Evolutionary conservation across 345 rosid genomes (phyloP), one percentile per base, ranked within the genome.

Genomic region (Excoecaria cochinchinensis): DNA sequence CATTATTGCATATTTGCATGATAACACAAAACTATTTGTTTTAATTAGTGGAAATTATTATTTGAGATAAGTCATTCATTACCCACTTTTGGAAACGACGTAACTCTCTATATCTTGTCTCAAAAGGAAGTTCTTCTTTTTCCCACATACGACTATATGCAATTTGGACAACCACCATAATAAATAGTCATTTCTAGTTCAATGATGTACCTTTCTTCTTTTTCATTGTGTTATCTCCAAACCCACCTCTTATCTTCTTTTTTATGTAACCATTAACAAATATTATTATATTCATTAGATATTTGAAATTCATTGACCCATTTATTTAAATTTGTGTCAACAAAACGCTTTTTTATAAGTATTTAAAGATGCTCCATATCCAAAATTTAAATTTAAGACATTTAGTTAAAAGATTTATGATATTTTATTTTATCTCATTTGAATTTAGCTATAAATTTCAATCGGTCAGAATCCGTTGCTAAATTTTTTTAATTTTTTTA

Each of bases 81-180:
- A 46, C 16, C 76, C 57, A 38, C 15, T 62, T 25, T 6, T 46
- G 76, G 69, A 73, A 73, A 61, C 59, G 22, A 51, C 76, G 69
- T 73, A 19, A 24, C 48, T 10, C 48, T 44, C 48, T 44, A 5
- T 6, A 44, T 15, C 25, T 31, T 73, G 55, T 46, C 60, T 48
- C 25, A 61, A 73, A 46, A 4, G 24, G 76, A 62, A 61, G 24
- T 44, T 31, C 21, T 61, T 47, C 76, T 31, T 51, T 73, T 61
- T 36, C 76, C 46, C 42, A 19, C 69, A 61, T 70, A 48, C 59
- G 69, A 61, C 59, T 61, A 62, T 19, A 62, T 31, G 69, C 76
- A 73, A 73, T 60, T 73, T 44, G 7, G 67, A 73, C 69, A 73
- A 62, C 44, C 76, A 61, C 69, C 19, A 73, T 64, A 8, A 62